Conservation (phyloP, 108 stramenopile genomes). For the Cyclostephanos invisitatus region DNA sequence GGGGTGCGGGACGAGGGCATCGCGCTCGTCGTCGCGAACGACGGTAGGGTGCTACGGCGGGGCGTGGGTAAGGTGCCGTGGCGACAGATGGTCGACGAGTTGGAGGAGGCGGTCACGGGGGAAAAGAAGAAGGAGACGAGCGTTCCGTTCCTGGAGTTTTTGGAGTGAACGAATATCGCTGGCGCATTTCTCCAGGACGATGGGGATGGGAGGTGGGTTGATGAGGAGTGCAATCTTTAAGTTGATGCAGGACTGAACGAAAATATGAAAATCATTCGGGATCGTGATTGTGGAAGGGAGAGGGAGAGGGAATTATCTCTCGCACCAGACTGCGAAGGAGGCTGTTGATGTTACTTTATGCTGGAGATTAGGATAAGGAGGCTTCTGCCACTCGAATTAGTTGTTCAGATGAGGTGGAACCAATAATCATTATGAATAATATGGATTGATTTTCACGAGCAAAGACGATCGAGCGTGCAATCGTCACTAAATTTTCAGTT, state of each 20-base stretch:
- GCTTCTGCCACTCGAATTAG: neutral
- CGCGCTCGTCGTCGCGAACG: slow-evolving; percentile 74
- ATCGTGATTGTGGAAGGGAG: neutral
- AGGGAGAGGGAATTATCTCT: neutral
- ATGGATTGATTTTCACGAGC: neutral
- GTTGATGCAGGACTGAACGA: neutral
- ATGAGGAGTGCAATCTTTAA: neutral
- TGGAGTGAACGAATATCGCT: slow-evolving; percentile 12
- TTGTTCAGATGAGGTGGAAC: neutral
- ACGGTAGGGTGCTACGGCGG: slow-evolving; percentile 73
- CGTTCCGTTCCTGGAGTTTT: slow-evolving; percentile 38
- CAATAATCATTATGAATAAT: neutral
- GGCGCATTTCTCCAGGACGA: neutral
- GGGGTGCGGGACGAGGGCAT: slow-evolving; percentile 69
- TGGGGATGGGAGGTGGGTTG: neutral
- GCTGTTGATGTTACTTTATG: neutral
- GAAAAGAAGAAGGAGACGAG: slow-evolving; percentile 49
- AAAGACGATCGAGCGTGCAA: neutral
- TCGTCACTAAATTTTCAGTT: neutral
- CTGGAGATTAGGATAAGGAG: neutral
- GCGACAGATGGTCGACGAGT: slow-evolving; percentile 80
- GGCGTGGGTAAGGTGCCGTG: slow-evolving; percentile 84
- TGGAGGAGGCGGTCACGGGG: slow-evolving; percentile 71
- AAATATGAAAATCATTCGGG: neutral
- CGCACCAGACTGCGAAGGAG: neutral